Evolutionary conservation across 1,139 yeast species (phyloP).

Genomic region (Taphrina populina): DNA sequence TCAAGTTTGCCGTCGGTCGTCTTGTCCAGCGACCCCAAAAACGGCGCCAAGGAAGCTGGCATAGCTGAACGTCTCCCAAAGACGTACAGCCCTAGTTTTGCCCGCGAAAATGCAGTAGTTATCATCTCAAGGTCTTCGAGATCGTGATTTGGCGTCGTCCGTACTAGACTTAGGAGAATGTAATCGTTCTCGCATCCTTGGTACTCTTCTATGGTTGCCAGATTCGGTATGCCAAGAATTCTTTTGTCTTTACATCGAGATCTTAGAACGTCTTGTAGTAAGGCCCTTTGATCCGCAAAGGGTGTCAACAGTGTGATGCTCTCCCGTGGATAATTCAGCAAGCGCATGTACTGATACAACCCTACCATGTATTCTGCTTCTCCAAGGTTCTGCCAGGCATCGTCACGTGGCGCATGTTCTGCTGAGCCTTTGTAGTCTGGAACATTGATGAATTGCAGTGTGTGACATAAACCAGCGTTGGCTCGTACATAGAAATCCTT

Average conservation of each 20-base stretch:
- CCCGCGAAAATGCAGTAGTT: conserved; percentile 45
- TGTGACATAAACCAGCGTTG: conserved; percentile 51
- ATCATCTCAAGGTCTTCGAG: conserved; percentile 42
- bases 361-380: conserved; percentile 59
- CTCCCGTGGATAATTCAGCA: conserved; percentile 50
- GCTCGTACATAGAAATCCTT: conserved; percentile 25
- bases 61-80: conserved; percentile 41
- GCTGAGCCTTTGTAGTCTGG: conserved; percentile 43
- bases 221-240: conserved; percentile 44
- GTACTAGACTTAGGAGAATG: conserved; percentile 45
- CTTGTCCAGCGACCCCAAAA: conserved; percentile 36
- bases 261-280: conserved; percentile 43
- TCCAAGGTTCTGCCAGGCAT: conserved; percentile 48
- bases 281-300: conserved; percentile 47
- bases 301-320: conserved; percentile 51
- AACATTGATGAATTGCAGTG: conserved; percentile 49
- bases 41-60: conserved; percentile 8
- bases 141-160: conserved; percentile 40
- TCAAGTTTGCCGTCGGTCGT: conserved; percentile 40
- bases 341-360: conserved; percentile 53
- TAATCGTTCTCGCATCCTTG: conserved; percentile 43
- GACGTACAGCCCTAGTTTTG: conserved; percentile 46
- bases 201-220: conserved; percentile 43
- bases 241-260: conserved; percentile 41
- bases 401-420: conserved; percentile 44